Evolutionary conservation across 2,329 filamentous ascomycete species (phyloP), one percentile per base, ranked within the genome.

Genomic region (Pseudogymnoascus sp.): DNA sequence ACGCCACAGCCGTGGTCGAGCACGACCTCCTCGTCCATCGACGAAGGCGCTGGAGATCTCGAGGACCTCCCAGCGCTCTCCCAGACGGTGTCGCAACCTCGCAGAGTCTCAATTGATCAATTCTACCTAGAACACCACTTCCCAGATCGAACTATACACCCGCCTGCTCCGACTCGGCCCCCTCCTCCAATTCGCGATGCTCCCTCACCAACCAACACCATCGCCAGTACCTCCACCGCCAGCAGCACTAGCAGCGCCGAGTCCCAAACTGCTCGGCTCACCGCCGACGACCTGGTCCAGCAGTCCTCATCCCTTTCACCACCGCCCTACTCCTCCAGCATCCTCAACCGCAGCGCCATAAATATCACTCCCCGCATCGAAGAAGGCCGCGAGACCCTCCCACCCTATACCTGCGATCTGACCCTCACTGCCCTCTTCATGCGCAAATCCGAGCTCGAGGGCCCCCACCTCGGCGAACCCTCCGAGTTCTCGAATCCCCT

Each of bases 381-480:
- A 61, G 73, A 78, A 66, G 74, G 75, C 62, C 71, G 75, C 39
- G 82, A 85, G 67, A 69, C 72, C 31, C 74, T 86, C 37, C 84
- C 85, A n/a, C 69, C 72, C 23, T 87, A 87, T 71, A 81, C 81
- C 59, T 84, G 79, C 69, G 80, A 78, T 69, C 79, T 87, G 63
- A 76, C 78, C 63, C 73, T 84, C 60, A 81, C 85, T 70, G 82
- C 79, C 26, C 77, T 86, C 5, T 86, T 87, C 69, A 76, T 79
- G 68, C 81, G 81, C 71, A 54, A 54, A 54, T 54, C 21, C 23
- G 47, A 54, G 47, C 47, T 54, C 26, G 47, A 54, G 7, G 47
- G 47, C 3, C 23, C 47, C 47, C n/a, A 54, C 8, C 47, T 54
- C 47, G 6, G 12, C 14, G 14, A 8, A n/a, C 47, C 47, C 23